Percentiles rank a stretch among this genome's conserved stretches.
Evolutionary conservation across 2,329 filamentous ascomycete species (phyloP).

Genomic region (Fusarium nisikadoi): DNA sequence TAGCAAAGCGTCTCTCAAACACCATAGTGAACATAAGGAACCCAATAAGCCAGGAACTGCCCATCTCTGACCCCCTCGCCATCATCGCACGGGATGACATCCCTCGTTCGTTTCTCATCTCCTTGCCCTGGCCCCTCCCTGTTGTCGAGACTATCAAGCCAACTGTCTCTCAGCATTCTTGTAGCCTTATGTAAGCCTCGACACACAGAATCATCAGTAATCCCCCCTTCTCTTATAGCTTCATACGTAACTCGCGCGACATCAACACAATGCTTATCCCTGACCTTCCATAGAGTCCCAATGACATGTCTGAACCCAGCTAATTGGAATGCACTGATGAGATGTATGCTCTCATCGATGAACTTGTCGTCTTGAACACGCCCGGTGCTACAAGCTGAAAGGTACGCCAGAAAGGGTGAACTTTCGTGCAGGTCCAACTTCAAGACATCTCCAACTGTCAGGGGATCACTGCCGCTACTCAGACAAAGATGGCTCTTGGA

Average conservation of each 20-base stretch:
- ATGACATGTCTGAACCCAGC: background rate
- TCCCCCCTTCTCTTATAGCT: background rate
- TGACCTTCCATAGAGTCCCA: background rate
- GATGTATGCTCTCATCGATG: conserved; percentile 1
- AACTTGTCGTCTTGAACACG: background rate
- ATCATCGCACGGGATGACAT: background rate
- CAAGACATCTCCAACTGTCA: background rate
- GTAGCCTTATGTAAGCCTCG: background rate
- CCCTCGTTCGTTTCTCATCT: background rate
- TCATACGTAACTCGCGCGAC: background rate
- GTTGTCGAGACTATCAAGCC: background rate
- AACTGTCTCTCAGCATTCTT: background rate
- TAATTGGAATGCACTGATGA: conserved; percentile 1
- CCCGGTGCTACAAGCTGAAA: background rate
- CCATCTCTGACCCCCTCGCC: background rate
- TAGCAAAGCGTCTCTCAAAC: background rate
- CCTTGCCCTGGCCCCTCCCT: background rate
- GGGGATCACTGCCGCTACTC: rapidly evolving
- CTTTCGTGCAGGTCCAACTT: background rate
- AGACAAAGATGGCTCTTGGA: background rate
- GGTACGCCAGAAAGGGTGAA: background rate
- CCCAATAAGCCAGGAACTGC: background rate
- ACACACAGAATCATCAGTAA: background rate
- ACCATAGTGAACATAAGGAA: background rate
- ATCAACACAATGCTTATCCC: background rate